These are phyloP conservation scores for Talaromyces rugulosus DNA, from an alignment of 2,329 filamentous ascomycete species.

Conservation along the genomic window DNA sequence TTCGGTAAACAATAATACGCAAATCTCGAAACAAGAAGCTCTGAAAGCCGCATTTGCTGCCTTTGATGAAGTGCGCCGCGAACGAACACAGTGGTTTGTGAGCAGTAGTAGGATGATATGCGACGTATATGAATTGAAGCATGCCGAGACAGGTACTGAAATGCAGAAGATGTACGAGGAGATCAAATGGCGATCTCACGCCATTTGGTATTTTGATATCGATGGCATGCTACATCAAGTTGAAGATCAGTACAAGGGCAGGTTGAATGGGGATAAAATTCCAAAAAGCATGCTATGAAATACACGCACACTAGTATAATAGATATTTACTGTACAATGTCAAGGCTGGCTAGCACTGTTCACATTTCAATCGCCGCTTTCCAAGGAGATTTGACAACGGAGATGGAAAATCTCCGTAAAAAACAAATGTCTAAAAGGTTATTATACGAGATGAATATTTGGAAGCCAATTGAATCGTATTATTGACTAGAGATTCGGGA, in stretches of 20 bases:
- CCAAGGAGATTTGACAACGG: not conserved
- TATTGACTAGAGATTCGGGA: not conserved
- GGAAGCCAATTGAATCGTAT: not conserved
- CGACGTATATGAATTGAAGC: slow-evolving; percentile 24
- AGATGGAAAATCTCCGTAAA: too few species aligned
- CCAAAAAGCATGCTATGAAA: not conserved
- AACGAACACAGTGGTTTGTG: slow-evolving; percentile 49
- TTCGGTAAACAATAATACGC: not conserved
- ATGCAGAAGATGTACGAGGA: slow-evolving; percentile 21
- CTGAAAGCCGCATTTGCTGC: slow-evolving; percentile 43
- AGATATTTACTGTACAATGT: not conserved
- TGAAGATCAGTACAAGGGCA: not conserved
- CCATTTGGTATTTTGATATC: slow-evolving; percentile 33
- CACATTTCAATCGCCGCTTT: not conserved
- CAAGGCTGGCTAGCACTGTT: not conserved
- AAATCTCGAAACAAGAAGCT: not conserved
- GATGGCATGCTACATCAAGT: slow-evolving; percentile 24
- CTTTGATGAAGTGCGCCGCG: slow-evolving; percentile 49
- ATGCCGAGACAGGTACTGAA: slow-evolving; percentile 24
- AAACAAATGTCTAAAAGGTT: too few species aligned
- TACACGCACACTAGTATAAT: not conserved
- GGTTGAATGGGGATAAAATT: not conserved
- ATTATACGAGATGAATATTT: too few species aligned
- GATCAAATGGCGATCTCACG: slow-evolving; percentile 22
- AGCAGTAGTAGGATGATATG: slow-evolving; percentile 47